phyloP scores from a whole-genome alignment of 2,329 filamentous ascomycete genomes.

The Paecilomyces dactylethromorphus region DNA sequence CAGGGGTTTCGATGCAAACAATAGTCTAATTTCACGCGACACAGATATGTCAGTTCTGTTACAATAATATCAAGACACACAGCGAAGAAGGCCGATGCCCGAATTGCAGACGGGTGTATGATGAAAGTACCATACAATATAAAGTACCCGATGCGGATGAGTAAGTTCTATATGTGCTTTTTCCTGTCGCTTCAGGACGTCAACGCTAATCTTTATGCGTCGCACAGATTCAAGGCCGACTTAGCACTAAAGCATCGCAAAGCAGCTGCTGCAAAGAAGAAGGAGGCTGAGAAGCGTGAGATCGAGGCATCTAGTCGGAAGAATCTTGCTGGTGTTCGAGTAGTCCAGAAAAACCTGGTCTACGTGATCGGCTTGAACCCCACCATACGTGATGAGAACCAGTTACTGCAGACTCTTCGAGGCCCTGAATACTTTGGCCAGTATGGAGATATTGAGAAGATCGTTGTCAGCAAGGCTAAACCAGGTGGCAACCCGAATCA shows the following conservation, averaged over 20 bases:
- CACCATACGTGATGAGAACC: conserved; percentile 81
- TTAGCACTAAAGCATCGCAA: conserved; percentile 72
- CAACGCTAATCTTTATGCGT: not conserved
- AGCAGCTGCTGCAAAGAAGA: conserved; percentile 81
- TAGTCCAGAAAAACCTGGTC: conserved; percentile 97
- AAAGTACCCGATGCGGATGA: conserved; percentile 93
- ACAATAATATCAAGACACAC: conserved; percentile 98
- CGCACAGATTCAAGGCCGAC: conserved; percentile 43
- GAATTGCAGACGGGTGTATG: conserved; percentile 91
- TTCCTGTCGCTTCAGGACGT: not conserved
- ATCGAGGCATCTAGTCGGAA: conserved; percentile 93
- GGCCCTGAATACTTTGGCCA: conserved; percentile 94
- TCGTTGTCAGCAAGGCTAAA: conserved; percentile 95
- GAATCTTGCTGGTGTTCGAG: conserved; percentile 87
- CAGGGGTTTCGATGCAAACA: not conserved
- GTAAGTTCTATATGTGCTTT: conserved; percentile 48
- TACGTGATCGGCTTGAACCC: conserved; percentile 95
- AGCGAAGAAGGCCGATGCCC: conserved; percentile 90
- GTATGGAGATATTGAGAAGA: conserved; percentile 97
- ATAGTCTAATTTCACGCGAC: conserved; percentile 1
- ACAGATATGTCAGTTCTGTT: conserved; percentile 98
- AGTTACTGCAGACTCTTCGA: conserved; percentile 76
- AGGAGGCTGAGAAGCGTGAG: conserved; percentile 92
- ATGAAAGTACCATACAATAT: conserved; percentile 95
- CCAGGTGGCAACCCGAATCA: conserved; percentile 64